A percentile compares a stretch with the other conserved stretches of the same genome.
phyloP scores from a whole-genome alignment of 83 land plant species.

The Picea abies region DNA sequence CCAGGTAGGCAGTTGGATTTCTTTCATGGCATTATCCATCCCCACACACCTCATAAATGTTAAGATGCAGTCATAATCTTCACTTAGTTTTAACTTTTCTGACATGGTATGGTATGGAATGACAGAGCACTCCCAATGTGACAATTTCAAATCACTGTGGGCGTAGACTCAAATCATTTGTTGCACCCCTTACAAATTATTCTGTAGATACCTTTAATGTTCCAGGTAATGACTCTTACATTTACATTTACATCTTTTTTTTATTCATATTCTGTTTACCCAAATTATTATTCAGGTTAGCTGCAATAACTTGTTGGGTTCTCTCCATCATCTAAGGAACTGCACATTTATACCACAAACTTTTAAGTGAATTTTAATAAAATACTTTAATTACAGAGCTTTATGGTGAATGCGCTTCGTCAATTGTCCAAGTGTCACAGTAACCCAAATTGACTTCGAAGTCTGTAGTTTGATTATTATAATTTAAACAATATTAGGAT shows the following conservation, averaged over 20 bases:
- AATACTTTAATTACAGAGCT: too few relatives aligned
- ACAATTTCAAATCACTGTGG: constrained; percentile 56
- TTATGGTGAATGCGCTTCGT: too few relatives aligned
- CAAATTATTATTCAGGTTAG: neutral
- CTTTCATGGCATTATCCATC: neutral
- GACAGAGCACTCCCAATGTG: constrained; percentile 49
- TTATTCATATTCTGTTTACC: neutral
- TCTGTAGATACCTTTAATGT: constrained; percentile 50
- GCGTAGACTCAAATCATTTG: constrained; percentile 63
- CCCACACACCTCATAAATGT: neutral
- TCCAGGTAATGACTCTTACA: constrained; percentile 38
- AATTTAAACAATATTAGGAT: neutral
- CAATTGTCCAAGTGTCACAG: neutral
- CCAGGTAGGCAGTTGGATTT: constrained; percentile 29
- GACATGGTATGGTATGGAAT: neutral
- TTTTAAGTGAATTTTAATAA: too few relatives aligned
- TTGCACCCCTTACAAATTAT: constrained; percentile 50
- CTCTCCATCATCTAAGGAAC: too few relatives aligned
- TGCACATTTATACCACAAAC: too few relatives aligned
- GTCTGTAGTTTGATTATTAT: neutral
- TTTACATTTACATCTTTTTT: neutral
- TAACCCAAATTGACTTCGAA: neutral
- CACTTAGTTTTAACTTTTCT: neutral
- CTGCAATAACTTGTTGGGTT: neutral
- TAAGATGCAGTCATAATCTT: too few relatives aligned